These are phyloP conservation scores for Pichia pseudocactophila DNA, from an alignment of 805 yeast species.

Conservation along the genomic window DNA sequence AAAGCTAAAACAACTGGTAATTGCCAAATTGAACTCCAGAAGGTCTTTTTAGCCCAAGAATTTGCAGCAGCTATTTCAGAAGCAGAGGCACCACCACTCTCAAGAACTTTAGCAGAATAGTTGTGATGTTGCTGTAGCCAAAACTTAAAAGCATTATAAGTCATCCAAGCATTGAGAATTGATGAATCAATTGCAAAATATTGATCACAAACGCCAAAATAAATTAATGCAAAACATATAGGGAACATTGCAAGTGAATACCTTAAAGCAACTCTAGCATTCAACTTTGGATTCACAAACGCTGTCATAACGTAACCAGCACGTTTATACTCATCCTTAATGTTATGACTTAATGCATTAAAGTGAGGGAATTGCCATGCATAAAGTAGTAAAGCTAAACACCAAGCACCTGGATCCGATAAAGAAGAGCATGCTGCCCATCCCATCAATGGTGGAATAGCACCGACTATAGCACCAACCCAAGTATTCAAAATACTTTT, in stretches of 20 bases:
- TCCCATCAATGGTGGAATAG: conserved; percentile 97
- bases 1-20: conserved; percentile 80
- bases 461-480: conserved; percentile 99
- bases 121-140: conserved; percentile 75
- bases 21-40: conserved; percentile 94
- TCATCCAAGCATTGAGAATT: conserved; percentile 76
- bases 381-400: conserved; percentile 76
- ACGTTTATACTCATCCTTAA: conserved; percentile 75
- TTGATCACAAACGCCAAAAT: conserved; percentile 75
- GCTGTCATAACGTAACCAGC: conserved; percentile 99
- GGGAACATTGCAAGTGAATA: conserved; percentile 94
- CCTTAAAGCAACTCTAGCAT: conserved; percentile 88
- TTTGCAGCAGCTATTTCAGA: conserved; percentile 55
- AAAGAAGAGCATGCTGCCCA: conserved; percentile 90
- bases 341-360: conserved; percentile 81
- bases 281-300: conserved; percentile 80
- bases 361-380: conserved; percentile 99
- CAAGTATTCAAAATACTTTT: conserved; percentile 83
- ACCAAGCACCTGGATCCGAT: conserved; percentile 89
- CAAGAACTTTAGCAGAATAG: conserved; percentile 32
- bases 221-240: conserved; percentile 72
- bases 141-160: conserved; percentile 69
- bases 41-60: conserved; percentile 69
- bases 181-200: conserved; percentile 76
- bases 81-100: conserved; percentile 34